phyloP scores from a whole-genome alignment of 1,284 basidiomycete genomes.

The Ceratobasidium sp. region DNA sequence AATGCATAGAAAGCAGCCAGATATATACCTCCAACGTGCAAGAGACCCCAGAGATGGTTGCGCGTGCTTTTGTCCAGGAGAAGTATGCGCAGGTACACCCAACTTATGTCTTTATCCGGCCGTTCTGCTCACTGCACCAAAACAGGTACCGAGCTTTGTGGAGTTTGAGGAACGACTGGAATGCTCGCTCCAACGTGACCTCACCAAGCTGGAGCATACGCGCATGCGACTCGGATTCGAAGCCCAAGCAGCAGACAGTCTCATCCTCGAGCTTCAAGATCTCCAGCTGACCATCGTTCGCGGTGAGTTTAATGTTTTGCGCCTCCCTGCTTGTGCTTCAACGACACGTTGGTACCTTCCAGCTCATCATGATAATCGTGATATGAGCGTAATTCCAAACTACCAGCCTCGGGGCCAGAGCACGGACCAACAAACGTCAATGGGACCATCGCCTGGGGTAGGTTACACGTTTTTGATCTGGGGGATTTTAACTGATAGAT shows the following conservation, averaged over 20 bases:
- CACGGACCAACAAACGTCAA: constrained; percentile 71
- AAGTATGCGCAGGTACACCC: constrained; percentile 77
- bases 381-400: constrained; percentile 78
- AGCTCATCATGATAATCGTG: constrained; percentile 80
- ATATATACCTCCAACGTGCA: constrained; percentile 74
- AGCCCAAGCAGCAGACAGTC: constrained; percentile 69
- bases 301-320: constrained; percentile 59
- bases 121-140: background rate
- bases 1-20: constrained; percentile 79
- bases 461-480: constrained; percentile 30
- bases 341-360: constrained; percentile 33
- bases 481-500: constrained; percentile 31
- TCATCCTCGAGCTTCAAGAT: constrained; percentile 83
- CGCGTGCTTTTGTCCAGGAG: constrained; percentile 77
- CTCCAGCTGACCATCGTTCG: constrained; percentile 84
- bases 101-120: constrained; percentile 14
- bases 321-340: background rate
- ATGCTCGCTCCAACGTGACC: constrained; percentile 81
- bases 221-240: constrained; percentile 84
- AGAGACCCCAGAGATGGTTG: constrained; percentile 75
- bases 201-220: constrained; percentile 81
- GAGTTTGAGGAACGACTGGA: constrained; percentile 79
- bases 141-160: constrained; percentile 82
- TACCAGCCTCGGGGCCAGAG: constrained; percentile 70
- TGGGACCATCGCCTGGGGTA: constrained; percentile 74